A percentile compares a stretch with the other conserved stretches of the same genome.
Conservation (phyloP, 371 early-diverging fungal genomes). For the Lichtheimia ornata region DNA sequence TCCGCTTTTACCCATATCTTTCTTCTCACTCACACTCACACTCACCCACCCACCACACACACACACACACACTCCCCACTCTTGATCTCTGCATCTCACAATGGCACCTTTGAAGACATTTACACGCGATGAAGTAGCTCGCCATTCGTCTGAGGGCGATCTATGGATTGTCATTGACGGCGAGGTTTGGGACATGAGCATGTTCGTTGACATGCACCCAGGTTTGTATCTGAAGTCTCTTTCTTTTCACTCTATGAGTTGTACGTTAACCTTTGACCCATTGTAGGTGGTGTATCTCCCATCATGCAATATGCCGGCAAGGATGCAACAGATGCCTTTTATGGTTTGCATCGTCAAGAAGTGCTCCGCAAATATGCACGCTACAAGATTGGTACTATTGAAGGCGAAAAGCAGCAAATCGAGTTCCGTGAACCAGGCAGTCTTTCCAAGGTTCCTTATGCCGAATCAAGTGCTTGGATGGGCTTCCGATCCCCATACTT, state of each 20-base stretch:
- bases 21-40: neutral
- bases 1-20: neutral
- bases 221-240: neutral
- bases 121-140: conserved; percentile 70
- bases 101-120: conserved; percentile 26
- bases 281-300: conserved; percentile 71
- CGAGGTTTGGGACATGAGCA: conserved; percentile 87
- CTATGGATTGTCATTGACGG: conserved; percentile 84
- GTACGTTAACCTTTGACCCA: neutral
- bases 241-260: neutral
- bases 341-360: conserved; percentile 72
- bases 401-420: conserved; percentile 35
- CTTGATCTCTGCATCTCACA: neutral
- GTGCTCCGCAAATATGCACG: conserved; percentile 54
- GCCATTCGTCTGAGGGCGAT: conserved; percentile 75
- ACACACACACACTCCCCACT: no score
- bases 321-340: conserved; percentile 46
- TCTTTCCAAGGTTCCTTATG: conserved; percentile 62
- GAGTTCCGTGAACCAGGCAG: conserved; percentile 32
- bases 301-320: conserved; percentile 53
- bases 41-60: no score
- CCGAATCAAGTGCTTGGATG: conserved; percentile 49
- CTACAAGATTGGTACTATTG: conserved; percentile 54
- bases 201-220: conserved; percentile 65
- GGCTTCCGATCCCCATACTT: conserved; percentile 65